phyloP scores from a whole-genome alignment of 345 rosid genomes.

The Brassica incana region DNA sequence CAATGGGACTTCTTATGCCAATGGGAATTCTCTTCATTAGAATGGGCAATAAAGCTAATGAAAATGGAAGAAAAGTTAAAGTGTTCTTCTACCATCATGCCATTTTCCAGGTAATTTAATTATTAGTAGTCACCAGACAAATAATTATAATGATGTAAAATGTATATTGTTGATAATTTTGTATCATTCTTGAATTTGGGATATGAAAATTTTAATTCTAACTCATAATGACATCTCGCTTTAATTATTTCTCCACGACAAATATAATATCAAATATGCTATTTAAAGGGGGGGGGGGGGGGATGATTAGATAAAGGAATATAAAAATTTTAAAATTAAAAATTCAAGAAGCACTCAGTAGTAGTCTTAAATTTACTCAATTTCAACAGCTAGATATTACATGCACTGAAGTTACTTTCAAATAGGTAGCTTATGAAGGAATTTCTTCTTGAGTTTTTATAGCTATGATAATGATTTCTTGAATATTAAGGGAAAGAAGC shows the following conservation, averaged over 20 bases:
- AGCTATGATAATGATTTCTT: constrained; percentile 40
- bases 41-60: constrained; percentile 56
- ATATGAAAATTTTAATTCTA: not conserved
- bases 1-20: constrained; percentile 86
- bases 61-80: constrained; percentile 53
- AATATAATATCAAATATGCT: constrained; percentile 8
- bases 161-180: not conserved
- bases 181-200: not conserved
- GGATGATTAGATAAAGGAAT: no score
- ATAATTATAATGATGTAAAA: not conserved
- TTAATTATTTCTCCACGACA: constrained; percentile 23
- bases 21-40: constrained; percentile 69
- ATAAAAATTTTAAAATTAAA: not conserved
- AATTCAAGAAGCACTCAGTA: constrained; percentile 31
- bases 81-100: constrained; percentile 65
- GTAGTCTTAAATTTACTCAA: constrained; percentile 20
- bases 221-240: constrained; percentile 36
- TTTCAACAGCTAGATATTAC: constrained; percentile 28
- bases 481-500: constrained; percentile 29
- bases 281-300: not conserved
- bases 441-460: constrained; percentile 17
- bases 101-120: constrained; percentile 57
- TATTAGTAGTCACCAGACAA: not conserved
- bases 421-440: constrained; percentile 22
- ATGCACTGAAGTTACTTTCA: constrained; percentile 24